phyloP scores from a whole-genome alignment of 495 filamentous ascomycete species.

The Podospora pseudopauciseta region DNA sequence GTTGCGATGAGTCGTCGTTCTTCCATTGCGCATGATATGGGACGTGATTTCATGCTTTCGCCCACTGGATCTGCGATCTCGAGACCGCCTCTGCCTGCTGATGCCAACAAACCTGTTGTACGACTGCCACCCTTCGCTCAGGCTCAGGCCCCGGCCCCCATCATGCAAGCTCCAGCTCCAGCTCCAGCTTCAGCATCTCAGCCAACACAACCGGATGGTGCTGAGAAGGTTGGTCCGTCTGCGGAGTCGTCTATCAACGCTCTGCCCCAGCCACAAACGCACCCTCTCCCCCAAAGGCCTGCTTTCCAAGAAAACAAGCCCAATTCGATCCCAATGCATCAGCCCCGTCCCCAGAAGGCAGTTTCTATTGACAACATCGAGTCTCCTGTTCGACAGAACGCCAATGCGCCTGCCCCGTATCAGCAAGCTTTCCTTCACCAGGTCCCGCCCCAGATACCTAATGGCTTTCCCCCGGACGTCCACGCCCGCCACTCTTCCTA shows the following conservation, averaged over 20 bases:
- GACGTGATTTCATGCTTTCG: constrained; percentile 70
- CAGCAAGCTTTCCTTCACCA: constrained; percentile 92
- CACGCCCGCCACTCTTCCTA: constrained; percentile 72
- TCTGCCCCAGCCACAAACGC: constrained; percentile 52
- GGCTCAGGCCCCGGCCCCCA: constrained; percentile 36
- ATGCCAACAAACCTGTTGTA: constrained; percentile 72
- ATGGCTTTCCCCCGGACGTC: constrained; percentile 53
- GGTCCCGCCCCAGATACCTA: constrained; percentile 67
- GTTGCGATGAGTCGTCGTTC: constrained; percentile 88
- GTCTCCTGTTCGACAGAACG: constrained; percentile 65
- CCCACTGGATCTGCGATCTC: constrained; percentile 74
- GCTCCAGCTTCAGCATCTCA: constrained; percentile 9
- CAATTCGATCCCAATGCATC: constrained; percentile 82
- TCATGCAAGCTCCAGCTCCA: constrained; percentile 19
- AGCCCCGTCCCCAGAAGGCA: constrained; percentile 90
- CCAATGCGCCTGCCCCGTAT: constrained; percentile 60
- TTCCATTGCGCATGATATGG: constrained; percentile 72
- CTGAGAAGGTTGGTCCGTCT: constrained; percentile 14
- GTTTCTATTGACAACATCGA: constrained; percentile 95
- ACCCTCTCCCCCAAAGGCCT: constrained; percentile 66
- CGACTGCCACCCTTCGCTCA: constrained; percentile 70
- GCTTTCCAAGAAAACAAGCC: constrained; percentile 74
- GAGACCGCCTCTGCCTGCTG: constrained; percentile 57
- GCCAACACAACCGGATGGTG: constrained; percentile 13
- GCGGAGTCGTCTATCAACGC: constrained; percentile 44